Evolutionary conservation across 2,329 filamentous ascomycete species (phyloP).

Genomic region (Akanthomyces uredinophilus): DNA sequence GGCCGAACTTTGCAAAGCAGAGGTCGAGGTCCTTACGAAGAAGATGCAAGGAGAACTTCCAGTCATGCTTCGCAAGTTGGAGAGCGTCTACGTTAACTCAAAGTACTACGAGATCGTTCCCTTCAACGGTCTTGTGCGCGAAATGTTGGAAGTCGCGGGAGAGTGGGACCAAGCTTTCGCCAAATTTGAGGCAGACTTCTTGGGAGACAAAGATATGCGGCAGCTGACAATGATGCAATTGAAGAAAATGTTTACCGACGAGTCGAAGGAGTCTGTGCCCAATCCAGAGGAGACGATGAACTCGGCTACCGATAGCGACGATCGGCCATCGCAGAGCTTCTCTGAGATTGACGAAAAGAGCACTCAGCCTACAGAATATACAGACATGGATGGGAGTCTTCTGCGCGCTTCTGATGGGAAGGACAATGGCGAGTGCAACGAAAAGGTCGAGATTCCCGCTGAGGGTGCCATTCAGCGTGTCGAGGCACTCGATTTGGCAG

Average conservation of each 20-base stretch:
- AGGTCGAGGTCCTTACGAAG: constrained; percentile 72
- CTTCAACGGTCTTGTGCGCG: constrained; percentile 79
- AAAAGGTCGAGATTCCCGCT: constrained; percentile 26
- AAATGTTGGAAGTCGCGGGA: constrained; percentile 86
- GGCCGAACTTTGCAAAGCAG: constrained; percentile 70
- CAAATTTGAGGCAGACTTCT: constrained; percentile 87
- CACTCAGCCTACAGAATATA: constrained; percentile 38
- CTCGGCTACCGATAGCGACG: constrained; percentile 48
- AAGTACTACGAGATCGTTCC: constrained; percentile 97
- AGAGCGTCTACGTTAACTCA: constrained; percentile 86
- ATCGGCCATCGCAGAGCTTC: constrained; percentile 40
- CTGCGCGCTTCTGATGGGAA: constrained; percentile 28
- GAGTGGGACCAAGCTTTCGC: constrained; percentile 90
- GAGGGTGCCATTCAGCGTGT: constrained; percentile 40
- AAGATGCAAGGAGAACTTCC: constrained; percentile 80
- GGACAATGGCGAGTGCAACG: constrained; percentile 18
- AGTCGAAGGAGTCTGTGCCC: constrained; percentile 69
- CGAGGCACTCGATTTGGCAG: constrained; percentile 46
- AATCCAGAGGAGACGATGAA: constrained; percentile 57
- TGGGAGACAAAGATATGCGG: constrained; percentile 94
- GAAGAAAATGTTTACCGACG: constrained; percentile 91
- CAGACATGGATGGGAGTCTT: constrained; percentile 21
- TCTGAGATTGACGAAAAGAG: constrained; percentile 44
- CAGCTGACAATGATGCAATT: constrained; percentile 87
- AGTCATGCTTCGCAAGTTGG: constrained; percentile 68